Conservation (phyloP, 768 basidiomycete genomes). For the Podaxis carcinomalis region DNA sequence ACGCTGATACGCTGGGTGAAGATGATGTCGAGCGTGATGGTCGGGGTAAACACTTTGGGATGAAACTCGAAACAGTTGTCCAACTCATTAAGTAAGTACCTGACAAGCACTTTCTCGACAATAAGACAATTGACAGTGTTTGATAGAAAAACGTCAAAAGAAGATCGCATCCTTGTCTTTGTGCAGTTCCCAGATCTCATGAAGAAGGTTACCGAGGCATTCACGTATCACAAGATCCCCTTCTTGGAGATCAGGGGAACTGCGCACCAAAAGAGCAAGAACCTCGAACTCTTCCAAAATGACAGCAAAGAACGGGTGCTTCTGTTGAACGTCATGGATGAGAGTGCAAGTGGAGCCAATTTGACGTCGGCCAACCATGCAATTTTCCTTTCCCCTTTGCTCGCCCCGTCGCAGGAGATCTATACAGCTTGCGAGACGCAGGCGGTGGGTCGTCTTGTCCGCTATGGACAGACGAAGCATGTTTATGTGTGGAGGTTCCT, state of each 20-base stretch:
- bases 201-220: conserved; percentile 84
- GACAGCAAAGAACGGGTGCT: conserved; percentile 74
- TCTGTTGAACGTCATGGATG: conserved; percentile 89
- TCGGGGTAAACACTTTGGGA: conserved; percentile 72
- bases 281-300: conserved; percentile 83
- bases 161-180: conserved; percentile 86
- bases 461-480: conserved; percentile 78
- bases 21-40: conserved; percentile 76
- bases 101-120: background rate
- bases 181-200: conserved; percentile 95
- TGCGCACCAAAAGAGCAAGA: conserved; percentile 74
- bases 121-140: conserved; percentile 8
- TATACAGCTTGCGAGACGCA: conserved; percentile 84
- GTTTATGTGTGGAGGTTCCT: conserved; percentile 83
- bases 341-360: conserved; percentile 92
- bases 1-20: conserved; percentile 71
- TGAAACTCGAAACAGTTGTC: conserved; percentile 77
- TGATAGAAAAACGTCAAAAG: conserved; percentile 61
- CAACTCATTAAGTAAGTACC: conserved; percentile 66
- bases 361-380: conserved; percentile 92
- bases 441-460: conserved; percentile 77
- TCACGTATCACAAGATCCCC: conserved; percentile 64
- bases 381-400: conserved; percentile 89
- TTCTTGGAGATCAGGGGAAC: conserved; percentile 82
- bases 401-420: conserved; percentile 75